Evolutionary conservation across 805 yeast species (phyloP).

Genomic region (Wickerhamomyces strasburgensis): DNA sequence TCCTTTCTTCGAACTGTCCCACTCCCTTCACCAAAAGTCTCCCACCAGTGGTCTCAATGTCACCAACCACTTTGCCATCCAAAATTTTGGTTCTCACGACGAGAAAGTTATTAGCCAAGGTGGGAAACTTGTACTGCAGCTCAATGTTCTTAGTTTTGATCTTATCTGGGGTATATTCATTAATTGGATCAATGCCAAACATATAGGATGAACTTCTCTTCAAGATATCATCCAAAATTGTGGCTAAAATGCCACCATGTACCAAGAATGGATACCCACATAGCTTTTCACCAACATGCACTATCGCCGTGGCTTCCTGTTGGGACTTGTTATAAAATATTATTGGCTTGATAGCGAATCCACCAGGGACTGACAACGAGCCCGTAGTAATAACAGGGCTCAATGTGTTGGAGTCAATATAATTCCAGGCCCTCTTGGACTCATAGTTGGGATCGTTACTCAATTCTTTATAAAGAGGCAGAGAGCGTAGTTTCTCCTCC

Average conservation of each 20-base stretch:
- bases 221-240: slow-evolving; percentile 72
- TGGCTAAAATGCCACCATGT: slow-evolving; percentile 86
- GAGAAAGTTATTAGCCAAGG: slow-evolving; percentile 73
- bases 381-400: slow-evolving; percentile 36
- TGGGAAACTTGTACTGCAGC: slow-evolving; percentile 61
- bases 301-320: slow-evolving; percentile 57
- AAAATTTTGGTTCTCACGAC: slow-evolving; percentile 51
- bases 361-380: slow-evolving; percentile 71
- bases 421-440: slow-evolving; percentile 38
- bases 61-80: slow-evolving; percentile 41
- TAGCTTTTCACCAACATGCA: slow-evolving; percentile 72
- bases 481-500: slow-evolving; percentile 40
- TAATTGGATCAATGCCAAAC: slow-evolving; percentile 26
- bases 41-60: slow-evolving; percentile 49
- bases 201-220: slow-evolving; percentile 45
- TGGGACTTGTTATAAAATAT: slow-evolving; percentile 54
- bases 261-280: slow-evolving; percentile 85
- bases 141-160: slow-evolving; percentile 45
- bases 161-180: slow-evolving; percentile 35
- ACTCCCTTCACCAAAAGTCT: slow-evolving; percentile 52
- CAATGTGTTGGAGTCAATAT: slow-evolving; percentile 38
- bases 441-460: slow-evolving; percentile 32
- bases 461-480: slow-evolving; percentile 50
- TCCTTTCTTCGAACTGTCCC: slow-evolving; percentile 36
- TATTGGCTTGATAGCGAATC: slow-evolving; percentile 68